These are phyloP conservation scores for Candida wancherniae DNA, from an alignment of 805 yeast genomes.

Conservation along the genomic window DNA sequence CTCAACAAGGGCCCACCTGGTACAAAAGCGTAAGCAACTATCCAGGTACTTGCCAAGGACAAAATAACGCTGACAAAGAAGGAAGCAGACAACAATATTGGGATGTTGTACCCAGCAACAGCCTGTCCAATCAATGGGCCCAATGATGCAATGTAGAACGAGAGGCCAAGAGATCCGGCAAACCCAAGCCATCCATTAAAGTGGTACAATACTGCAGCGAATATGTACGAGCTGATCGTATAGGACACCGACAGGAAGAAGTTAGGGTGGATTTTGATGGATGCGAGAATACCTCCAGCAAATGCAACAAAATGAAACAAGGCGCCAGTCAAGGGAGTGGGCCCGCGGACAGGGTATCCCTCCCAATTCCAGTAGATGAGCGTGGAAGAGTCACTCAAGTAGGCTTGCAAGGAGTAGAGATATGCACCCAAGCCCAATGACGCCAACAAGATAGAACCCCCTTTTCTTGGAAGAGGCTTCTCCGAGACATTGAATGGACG, in stretches of 20 bases:
- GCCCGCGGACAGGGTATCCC: conserved; percentile 85
- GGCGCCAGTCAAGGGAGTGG: conserved; percentile 84
- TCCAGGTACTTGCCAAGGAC: conserved; percentile 87
- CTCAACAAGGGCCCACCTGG: conserved; percentile 88
- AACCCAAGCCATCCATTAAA: conserved; percentile 69
- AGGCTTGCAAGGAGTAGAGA: conserved; percentile 66
- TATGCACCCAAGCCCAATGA: conserved; percentile 73
- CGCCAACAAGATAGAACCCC: conserved; percentile 47
- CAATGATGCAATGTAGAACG: conserved; percentile 58
- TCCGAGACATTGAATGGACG: conserved; percentile 22
- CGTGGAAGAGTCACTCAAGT: conserved; percentile 79
- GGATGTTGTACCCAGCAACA: conserved; percentile 51
- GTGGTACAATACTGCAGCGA: conserved; percentile 46
- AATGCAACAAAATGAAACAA: conserved; percentile 57
- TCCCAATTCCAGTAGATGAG: conserved; percentile 95
- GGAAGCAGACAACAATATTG: conserved; percentile 46
- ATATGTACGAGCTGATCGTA: conserved; percentile 42
- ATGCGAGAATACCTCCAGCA: conserved; percentile 44
- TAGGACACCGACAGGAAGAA: conserved; percentile 23
- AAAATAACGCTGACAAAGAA: conserved; percentile 49
- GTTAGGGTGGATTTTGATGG: conserved; percentile 23
- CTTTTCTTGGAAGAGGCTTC: conserved; percentile 17
- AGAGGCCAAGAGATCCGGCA: conserved; percentile 61
- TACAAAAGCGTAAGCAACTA: conserved; percentile 96
- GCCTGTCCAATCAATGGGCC: conserved; percentile 59